Percentiles rank a stretch among this genome's conserved stretches.
Evolutionary conservation across 352 stramenopile species (phyloP).

Genomic region (Plasmopara viticola): DNA sequence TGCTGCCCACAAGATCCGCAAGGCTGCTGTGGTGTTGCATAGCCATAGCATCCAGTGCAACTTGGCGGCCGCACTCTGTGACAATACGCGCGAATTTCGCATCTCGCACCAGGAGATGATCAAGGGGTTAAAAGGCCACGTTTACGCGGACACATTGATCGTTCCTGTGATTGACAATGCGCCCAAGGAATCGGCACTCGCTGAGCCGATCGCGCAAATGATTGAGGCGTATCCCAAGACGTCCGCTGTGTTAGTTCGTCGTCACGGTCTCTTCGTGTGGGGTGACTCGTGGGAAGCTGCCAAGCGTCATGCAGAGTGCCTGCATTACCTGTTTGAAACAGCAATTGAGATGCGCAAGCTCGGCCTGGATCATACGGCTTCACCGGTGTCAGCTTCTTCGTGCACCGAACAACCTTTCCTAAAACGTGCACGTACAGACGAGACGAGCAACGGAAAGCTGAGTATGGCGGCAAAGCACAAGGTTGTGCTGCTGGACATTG

Average conservation of each 20-base stretch:
- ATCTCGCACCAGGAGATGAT: constrained; percentile 97
- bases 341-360: constrained; percentile 88
- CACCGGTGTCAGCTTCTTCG: constrained; percentile 27
- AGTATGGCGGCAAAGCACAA: constrained; percentile 79
- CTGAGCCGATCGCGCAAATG: constrained; percentile 79
- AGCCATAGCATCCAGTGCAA: constrained; percentile 83
- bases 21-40: constrained; percentile 68
- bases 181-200: constrained; percentile 88
- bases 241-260: constrained; percentile 91
- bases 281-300: constrained; percentile 93
- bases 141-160: constrained; percentile 89
- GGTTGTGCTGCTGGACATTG: constrained; percentile 93
- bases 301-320: constrained; percentile 94
- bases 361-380: constrained; percentile 61
- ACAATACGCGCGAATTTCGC: constrained; percentile 71
- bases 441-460: constrained; percentile 8
- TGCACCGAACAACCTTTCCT: constrained; percentile 42
- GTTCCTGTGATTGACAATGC: constrained; percentile 97
- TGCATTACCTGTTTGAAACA: constrained; percentile 95
- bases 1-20: constrained; percentile 85
- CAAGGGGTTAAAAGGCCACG: constrained; percentile 91
- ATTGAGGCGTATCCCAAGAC: constrained; percentile 83
- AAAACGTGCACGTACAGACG: constrained; percentile 32
- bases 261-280: constrained; percentile 96
- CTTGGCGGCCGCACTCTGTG: constrained; percentile 87